Conservation (phyloP, 129 eudicot genomes). For the Arctium minus region DNA sequence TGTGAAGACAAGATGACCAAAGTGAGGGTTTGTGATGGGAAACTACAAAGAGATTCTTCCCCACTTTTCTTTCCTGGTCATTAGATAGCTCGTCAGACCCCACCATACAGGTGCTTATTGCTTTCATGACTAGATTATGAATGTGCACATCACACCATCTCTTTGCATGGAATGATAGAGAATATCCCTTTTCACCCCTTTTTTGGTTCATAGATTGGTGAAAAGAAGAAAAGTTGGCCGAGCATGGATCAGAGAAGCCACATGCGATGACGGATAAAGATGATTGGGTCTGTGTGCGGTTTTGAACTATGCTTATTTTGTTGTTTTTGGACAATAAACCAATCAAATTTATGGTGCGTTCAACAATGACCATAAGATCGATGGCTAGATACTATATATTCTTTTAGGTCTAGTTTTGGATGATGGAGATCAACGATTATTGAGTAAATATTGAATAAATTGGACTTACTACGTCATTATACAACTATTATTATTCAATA, state of each 20-base stretch:
- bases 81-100: conserved; percentile 23
- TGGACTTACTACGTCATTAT: neutral
- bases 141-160: conserved; percentile 32
- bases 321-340: neutral
- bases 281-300: neutral
- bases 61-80: conserved; percentile 98
- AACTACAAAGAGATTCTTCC: conserved; percentile 85
- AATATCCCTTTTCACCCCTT: conserved; percentile 33
- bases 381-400: neutral
- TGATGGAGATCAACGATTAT: neutral
- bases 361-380: neutral
- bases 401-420: neutral
- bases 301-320: neutral
- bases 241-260: conserved; percentile 30
- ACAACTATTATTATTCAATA: neutral
- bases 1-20: conserved; percentile 89
- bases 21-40: conserved; percentile 67
- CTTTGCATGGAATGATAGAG: conserved; percentile 31
- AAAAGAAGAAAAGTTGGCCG: conserved; percentile 21
- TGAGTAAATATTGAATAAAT: neutral
- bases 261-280: conserved; percentile 28
- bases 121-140: conserved; percentile 78
- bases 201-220: conserved; percentile 18
- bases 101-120: conserved; percentile 27
- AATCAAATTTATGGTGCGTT: neutral